Evolutionary conservation across 371 early-diverging fungal genomes (phyloP).

Genomic region (Amoeboradix gromovi): DNA sequence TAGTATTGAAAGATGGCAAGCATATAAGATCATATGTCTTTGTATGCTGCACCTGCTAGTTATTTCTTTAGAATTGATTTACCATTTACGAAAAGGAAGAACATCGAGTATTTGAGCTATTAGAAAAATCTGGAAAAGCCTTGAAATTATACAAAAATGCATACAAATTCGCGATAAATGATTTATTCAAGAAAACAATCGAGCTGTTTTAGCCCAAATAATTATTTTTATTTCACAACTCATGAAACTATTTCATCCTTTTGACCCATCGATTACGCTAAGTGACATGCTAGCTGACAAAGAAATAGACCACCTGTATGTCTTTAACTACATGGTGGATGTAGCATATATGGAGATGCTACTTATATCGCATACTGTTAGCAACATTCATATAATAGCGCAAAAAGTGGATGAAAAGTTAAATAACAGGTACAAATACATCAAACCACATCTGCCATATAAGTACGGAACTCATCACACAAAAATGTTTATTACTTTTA

Average conservation of each 20-base stretch:
- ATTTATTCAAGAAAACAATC: too few relatives aligned
- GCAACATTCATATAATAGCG: neutral
- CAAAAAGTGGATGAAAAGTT: neutral
- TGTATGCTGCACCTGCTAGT: too few relatives aligned
- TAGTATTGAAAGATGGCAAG: too few relatives aligned
- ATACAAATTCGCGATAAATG: too few relatives aligned
- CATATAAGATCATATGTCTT: too few relatives aligned
- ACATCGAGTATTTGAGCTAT: too few relatives aligned
- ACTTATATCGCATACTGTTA: neutral
- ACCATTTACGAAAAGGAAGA: too few relatives aligned
- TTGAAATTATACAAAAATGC: too few relatives aligned
- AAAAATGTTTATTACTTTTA: neutral
- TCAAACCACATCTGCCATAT: neutral
- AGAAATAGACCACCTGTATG: neutral
- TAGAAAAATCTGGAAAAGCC: too few relatives aligned
- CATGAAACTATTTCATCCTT: neutral
- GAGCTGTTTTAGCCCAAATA: too few relatives aligned
- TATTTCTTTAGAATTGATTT: too few relatives aligned
- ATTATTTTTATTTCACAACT: neutral
- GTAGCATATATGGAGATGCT: neutral
- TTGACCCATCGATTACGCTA: neutral
- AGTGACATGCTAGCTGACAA: neutral
- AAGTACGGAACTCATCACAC: neutral
- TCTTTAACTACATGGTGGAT: neutral
- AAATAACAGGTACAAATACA: neutral